phyloP scores from a whole-genome alignment of 306 rosid species.

The Datisca glomerata region DNA sequence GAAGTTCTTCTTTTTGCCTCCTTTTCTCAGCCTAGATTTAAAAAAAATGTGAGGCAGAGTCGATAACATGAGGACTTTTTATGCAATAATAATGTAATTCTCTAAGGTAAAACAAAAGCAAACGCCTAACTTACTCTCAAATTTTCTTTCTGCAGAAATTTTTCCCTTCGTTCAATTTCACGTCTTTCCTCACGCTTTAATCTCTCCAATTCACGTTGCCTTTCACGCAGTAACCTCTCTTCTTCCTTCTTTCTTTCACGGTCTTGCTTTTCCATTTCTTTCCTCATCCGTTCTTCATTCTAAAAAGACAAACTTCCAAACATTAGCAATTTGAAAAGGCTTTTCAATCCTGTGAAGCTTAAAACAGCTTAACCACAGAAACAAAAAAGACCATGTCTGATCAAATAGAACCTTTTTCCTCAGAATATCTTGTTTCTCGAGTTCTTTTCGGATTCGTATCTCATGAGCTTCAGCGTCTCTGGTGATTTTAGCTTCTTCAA shows the following conservation, averaged over 20 bases:
- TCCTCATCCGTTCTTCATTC: constrained; percentile 78
- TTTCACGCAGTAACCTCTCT: constrained; percentile 89
- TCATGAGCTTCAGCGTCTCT: constrained; percentile 83
- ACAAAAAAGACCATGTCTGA: neutral
- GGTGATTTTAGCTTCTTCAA: constrained; percentile 55
- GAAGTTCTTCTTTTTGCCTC: constrained; percentile 83
- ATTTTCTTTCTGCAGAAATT: constrained; percentile 65
- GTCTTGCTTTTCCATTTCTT: constrained; percentile 86
- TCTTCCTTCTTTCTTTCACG: constrained; percentile 95
- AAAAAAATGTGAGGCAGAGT: neutral
- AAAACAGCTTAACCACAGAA: constrained; percentile 2
- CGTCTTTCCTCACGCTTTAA: constrained; percentile 79
- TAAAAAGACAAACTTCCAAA: constrained; percentile 17
- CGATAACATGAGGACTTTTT: constrained; percentile 4
- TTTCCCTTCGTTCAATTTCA: constrained; percentile 84
- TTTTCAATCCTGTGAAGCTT: no score
- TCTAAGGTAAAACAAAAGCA: neutral
- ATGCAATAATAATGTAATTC: neutral
- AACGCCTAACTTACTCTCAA: constrained; percentile 45
- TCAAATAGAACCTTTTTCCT: constrained; percentile 63
- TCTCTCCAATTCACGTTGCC: constrained; percentile 83
- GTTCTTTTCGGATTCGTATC: constrained; percentile 72
- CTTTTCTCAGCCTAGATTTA: constrained; percentile 68
- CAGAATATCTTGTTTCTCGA: constrained; percentile 87
- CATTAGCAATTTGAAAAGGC: constrained; percentile 12